A percentile compares a stretch with the other conserved stretches of the same genome.
These are phyloP conservation scores for Physcomitrellopsis africana DNA, from an alignment of 225 moss, liverwort and hornwort genomes.

Conservation along the genomic window DNA sequence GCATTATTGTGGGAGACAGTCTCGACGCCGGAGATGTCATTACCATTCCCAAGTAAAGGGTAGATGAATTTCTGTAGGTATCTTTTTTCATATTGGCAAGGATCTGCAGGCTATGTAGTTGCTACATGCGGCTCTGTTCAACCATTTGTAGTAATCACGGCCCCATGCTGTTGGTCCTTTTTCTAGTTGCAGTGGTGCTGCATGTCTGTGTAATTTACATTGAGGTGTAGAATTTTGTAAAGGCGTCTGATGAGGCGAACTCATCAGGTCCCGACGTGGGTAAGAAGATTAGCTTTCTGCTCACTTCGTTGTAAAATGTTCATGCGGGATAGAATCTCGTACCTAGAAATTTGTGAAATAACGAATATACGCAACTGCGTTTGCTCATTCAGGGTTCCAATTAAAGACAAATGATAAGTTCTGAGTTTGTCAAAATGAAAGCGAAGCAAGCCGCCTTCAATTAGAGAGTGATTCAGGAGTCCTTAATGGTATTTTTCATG, in stretches of 20 bases:
- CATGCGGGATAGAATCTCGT: conserved; percentile 27
- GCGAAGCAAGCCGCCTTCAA: too few species aligned
- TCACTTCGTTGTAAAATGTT: conserved; percentile 34
- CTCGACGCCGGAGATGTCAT: conserved; percentile 33
- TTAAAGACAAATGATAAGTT: background rate
- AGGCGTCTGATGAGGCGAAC: conserved; percentile 33
- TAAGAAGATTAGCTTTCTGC: conserved; percentile 9
- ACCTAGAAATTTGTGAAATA: conserved; percentile 38
- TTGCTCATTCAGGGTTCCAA: background rate
- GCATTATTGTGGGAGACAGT: conserved; percentile 29
- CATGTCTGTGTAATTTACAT: conserved; percentile 38
- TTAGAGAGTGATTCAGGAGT: background rate
- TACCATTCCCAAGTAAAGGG: conserved; percentile 37
- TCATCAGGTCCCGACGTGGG: conserved; percentile 24
- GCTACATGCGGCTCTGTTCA: conserved; percentile 26
- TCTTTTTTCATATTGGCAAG: conserved; percentile 21
- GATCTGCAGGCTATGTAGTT: conserved; percentile 15
- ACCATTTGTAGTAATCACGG: conserved; percentile 28
- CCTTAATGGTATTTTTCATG: too few species aligned
- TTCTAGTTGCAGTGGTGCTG: conserved; percentile 25
- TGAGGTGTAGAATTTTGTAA: conserved; percentile 42
- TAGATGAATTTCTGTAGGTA: conserved; percentile 19
- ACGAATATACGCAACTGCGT: conserved; percentile 24
- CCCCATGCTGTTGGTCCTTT: conserved; percentile 14
- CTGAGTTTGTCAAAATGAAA: background rate